Conservation (phyloP, 1,284 basidiomycete genomes). For the Ganoderma boninense region DNA sequence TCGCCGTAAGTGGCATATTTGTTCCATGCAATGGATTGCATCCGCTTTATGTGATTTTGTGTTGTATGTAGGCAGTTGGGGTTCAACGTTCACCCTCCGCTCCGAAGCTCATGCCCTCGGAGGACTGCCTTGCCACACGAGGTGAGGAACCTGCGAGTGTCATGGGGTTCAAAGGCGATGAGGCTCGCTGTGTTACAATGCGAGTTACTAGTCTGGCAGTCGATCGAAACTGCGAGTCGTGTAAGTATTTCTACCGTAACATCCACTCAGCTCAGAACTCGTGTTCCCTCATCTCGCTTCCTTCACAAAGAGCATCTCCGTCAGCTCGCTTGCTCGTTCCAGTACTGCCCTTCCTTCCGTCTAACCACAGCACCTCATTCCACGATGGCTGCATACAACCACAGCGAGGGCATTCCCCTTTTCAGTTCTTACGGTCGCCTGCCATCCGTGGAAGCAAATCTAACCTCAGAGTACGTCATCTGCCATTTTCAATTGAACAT, state of each 20-base stretch:
- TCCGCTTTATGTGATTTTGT: background rate
- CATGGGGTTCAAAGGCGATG: background rate
- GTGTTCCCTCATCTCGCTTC: background rate
- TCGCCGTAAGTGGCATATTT: background rate
- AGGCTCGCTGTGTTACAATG: background rate
- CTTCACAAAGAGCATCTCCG: background rate
- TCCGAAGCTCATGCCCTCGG: background rate
- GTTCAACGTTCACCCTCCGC: background rate
- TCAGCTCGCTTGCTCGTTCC: background rate
- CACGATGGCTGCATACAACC: background rate
- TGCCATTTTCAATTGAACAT: background rate
- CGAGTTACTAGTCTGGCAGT: background rate
- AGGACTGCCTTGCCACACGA: background rate
- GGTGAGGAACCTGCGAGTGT: background rate
- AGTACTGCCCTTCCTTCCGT: background rate
- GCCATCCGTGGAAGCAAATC: background rate
- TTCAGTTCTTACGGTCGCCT: background rate
- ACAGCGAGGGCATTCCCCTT: background rate
- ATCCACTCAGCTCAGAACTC: background rate
- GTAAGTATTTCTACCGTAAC: background rate
- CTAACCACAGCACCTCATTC: background rate
- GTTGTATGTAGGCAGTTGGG: background rate
- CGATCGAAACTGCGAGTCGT: background rate
- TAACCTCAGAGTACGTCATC: background rate
- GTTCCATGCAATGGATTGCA: background rate